Evolutionary conservation across 441 rosid genomes (phyloP).

Genomic region (Aquilaria agallochum): DNA sequence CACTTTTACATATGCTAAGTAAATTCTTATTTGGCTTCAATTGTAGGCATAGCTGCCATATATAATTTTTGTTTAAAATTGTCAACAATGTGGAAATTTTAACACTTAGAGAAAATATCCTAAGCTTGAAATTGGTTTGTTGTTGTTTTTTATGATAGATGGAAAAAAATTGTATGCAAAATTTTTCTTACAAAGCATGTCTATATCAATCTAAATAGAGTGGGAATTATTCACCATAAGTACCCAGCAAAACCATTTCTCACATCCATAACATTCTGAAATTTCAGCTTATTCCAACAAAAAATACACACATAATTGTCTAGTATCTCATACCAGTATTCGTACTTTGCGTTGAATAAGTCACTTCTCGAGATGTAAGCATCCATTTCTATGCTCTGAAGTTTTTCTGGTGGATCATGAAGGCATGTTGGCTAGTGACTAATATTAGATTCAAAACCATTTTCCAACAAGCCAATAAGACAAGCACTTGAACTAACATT

Average conservation of each 20-base stretch:
- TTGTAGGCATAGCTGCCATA: no score
- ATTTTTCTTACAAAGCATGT: no score
- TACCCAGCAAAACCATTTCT: slow-evolving; percentile 72
- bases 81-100: no score
- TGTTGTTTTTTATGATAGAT: no score
- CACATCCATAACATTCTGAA: slow-evolving; percentile 64
- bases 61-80: no score
- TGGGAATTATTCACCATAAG: no score
- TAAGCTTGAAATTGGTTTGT: no score
- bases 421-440: slow-evolving; percentile 61
- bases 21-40: no score
- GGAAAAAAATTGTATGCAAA: no score
- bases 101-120: no score
- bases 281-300: slow-evolving; percentile 44
- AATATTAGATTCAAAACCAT: slow-evolving; percentile 49
- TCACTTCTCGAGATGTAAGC: slow-evolving; percentile 63
- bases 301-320: slow-evolving; percentile 44
- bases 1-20: no score
- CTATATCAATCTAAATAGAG: no score
- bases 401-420: slow-evolving; percentile 56
- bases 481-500: slow-evolving; percentile 50
- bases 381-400: slow-evolving; percentile 60
- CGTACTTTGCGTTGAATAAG: slow-evolving; percentile 54
- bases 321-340: slow-evolving; percentile 52
- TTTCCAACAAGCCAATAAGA: slow-evolving; percentile 43